Base-by-base conservation (phyloP, 208 protist species). In the Crithidia thermophila region DNA sequence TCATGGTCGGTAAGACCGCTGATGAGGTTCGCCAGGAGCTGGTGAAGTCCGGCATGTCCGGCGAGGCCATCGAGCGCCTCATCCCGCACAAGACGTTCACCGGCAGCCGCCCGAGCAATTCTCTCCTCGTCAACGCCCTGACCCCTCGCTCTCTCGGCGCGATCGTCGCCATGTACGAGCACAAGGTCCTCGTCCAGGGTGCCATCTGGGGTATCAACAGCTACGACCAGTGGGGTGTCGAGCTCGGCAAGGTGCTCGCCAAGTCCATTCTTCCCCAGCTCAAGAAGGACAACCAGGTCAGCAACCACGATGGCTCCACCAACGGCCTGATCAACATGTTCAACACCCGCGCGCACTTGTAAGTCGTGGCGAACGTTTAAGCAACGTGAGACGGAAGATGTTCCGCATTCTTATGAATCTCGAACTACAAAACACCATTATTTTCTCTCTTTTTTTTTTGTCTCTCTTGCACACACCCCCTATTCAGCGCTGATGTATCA, bases 161-260 rank as follows among this genome's bases (percentile, higher is more conserved):
- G 11, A 86, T 99, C n/a, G 87, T 99, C 70, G 97, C 98, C n/a
- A 90, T 98, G 84, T 98, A 98, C 73, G 98, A 99, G 80, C 96
- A 98, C 72, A 99, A 99, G 75, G 97, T 99, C 28, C 98, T 99
- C 72, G 90, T 97, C 3, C 96, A 99, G 82, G 98, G 97, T 47
- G 87, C 95, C 28, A 96, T 99, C 51, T 99, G 97, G 97, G 95
- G 97, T 55, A 97, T 99, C 66, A 99, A 99, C 87, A 97, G 91
- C 52, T 99, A 98, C 75, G 97, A 99, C 69, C 97, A 98, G 72
- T 99, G 97, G 95, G 95, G 97, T 67, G 98, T 99, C 11, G 98
- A 99, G 75, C 87, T 99, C 5, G 98, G 98, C 60, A 99, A 99
- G 84, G 86, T 97, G 57, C 88, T 99, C 31, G 97, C 98, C 21